phyloP scores from a whole-genome alignment of 331 rosid species.

The Cydonia oblonga region DNA sequence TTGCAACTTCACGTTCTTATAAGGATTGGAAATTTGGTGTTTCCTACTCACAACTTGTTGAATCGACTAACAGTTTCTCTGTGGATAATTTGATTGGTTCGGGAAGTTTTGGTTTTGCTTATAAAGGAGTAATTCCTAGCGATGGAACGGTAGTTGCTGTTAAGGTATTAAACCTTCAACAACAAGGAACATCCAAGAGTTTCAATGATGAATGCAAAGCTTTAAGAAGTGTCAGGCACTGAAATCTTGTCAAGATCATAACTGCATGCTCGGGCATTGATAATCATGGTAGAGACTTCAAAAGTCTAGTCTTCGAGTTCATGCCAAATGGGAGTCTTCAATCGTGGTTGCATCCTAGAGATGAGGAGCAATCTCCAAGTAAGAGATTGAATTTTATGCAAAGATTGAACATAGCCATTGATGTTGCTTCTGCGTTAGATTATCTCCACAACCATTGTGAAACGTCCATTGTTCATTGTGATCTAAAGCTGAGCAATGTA shows the following conservation, averaged over 20 bases:
- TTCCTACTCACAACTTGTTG: neutral
- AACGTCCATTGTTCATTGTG: neutral
- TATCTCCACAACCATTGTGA: neutral
- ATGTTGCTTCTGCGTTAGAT: neutral
- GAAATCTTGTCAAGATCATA: conserved; percentile 6
- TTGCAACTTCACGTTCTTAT: neutral
- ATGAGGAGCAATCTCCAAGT: neutral
- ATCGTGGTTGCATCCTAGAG: neutral
- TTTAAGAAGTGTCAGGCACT: neutral
- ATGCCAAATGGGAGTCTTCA: neutral
- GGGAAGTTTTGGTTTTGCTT: neutral
- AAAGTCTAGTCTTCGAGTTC: neutral
- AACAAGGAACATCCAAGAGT: neutral
- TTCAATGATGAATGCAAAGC: neutral
- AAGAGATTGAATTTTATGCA: neutral
- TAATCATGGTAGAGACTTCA: neutral
- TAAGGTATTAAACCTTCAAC: conserved; percentile 9
- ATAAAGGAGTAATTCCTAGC: neutral
- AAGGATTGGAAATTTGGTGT: neutral
- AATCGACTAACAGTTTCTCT: neutral
- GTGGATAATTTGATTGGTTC: neutral
- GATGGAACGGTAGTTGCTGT: neutral
- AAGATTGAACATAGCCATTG: neutral
- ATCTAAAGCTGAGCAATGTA: neutral
- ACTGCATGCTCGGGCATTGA: neutral